These are phyloP conservation scores for Thelephora terrestris DNA, from an alignment of 1,284 basidiomycete species.

Conservation along the genomic window DNA sequence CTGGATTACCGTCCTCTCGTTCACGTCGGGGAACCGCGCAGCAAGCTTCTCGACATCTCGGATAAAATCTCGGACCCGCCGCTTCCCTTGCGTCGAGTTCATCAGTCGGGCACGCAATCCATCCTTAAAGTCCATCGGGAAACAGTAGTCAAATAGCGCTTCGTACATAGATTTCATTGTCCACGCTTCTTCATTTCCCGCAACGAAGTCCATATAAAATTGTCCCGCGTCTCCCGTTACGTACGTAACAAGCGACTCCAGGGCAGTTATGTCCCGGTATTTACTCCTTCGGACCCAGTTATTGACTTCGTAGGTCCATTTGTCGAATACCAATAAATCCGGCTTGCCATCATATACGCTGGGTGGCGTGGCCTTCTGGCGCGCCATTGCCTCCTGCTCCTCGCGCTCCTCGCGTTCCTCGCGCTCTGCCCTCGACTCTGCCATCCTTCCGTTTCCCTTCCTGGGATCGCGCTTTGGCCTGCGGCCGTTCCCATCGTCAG, in stretches of 20 bases:
- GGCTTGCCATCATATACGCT: slow-evolving; percentile 9
- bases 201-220: slow-evolving; percentile 14
- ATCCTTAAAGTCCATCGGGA: slow-evolving; percentile 13
- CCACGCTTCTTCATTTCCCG: slow-evolving; percentile 5
- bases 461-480: too few relatives aligned
- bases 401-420: too few relatives aligned
- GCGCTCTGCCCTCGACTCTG: too few relatives aligned
- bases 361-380: slow-evolving; percentile 6
- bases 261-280: background rate
- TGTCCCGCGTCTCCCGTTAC: slow-evolving; percentile 7
- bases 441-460: too few relatives aligned
- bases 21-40: slow-evolving; percentile 11
- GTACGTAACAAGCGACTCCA: slow-evolving; percentile 8
- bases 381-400: slow-evolving; percentile 1
- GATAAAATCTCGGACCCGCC: slow-evolving; percentile 9
- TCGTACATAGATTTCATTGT: slow-evolving; percentile 10
- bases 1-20: slow-evolving; percentile 9
- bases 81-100: slow-evolving; percentile 7
- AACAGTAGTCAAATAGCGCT: slow-evolving; percentile 15
- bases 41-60: slow-evolving; percentile 11
- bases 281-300: slow-evolving; percentile 8
- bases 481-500: too few relatives aligned
- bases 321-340: slow-evolving; percentile 10
- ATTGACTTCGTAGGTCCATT: slow-evolving; percentile 12
- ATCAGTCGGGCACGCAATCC: slow-evolving; percentile 7